A percentile compares a stretch with the other conserved stretches of the same genome.
phyloP scores from a whole-genome alignment of 805 yeast species.

The Pichia cabralensis region DNA sequence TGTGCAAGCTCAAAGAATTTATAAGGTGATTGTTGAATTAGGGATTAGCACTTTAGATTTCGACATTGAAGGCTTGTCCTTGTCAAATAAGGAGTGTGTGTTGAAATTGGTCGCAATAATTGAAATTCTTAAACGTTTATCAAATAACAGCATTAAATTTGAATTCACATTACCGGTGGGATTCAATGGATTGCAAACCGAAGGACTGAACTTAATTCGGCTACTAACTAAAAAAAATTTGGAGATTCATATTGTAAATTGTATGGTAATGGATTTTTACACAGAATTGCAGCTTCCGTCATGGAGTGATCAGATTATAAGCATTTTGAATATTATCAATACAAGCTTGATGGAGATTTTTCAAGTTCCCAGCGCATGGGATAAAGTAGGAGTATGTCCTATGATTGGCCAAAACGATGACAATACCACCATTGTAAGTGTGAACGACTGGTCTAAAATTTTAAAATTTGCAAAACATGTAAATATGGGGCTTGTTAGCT shows the following conservation, averaged over 20 bases:
- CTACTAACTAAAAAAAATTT: no score
- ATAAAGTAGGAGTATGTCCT: conserved; percentile 23
- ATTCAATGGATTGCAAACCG: conserved; percentile 20
- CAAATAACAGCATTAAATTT: conserved; percentile 2
- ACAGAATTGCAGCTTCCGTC: no score
- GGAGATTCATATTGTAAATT: conserved; percentile 13
- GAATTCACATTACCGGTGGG: conserved; percentile 24
- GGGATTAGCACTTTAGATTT: conserved; percentile 19
- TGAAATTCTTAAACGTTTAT: background rate
- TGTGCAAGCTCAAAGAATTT: conserved; percentile 5
- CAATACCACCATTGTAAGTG: conserved; percentile 12
- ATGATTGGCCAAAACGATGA: conserved; percentile 28
- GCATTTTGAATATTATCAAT: no score
- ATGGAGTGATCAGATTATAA: no score
- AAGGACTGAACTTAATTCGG: no score
- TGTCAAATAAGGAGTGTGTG: conserved; percentile 9
- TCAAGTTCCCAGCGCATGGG: no score
- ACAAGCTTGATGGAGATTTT: no score
- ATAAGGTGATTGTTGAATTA: conserved; percentile 10
- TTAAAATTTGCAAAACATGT: conserved; percentile 13
- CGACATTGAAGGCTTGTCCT: conserved; percentile 22
- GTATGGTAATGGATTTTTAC: conserved; percentile 26
- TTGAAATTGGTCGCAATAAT: conserved; percentile 8
- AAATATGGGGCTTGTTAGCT: conserved; percentile 19
- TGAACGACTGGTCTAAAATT: conserved; percentile 17